Conservation (phyloP, 2,329 filamentous ascomycete genomes). For the Epichloe amarillans region DNA sequence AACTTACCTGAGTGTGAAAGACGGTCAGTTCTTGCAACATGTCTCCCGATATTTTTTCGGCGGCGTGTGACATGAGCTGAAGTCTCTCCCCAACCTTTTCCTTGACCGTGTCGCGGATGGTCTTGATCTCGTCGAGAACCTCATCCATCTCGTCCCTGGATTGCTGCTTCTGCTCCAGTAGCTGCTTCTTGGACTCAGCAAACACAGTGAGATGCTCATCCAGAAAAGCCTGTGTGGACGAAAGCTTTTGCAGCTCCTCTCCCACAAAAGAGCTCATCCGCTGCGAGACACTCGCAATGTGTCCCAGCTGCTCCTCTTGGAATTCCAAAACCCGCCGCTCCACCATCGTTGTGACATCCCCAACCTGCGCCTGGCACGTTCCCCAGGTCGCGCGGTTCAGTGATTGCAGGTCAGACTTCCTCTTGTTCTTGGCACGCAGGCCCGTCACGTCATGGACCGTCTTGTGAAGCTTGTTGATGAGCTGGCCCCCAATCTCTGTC, state of each 20-base stretch:
- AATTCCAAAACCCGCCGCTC: slow-evolving; percentile 65
- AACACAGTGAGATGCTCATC: slow-evolving; percentile 57
- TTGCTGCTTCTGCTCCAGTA: slow-evolving; percentile 52
- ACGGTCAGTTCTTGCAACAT: slow-evolving; percentile 72
- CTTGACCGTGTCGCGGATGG: slow-evolving; percentile 80
- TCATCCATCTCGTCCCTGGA: slow-evolving; percentile 78
- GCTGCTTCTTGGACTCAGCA: slow-evolving; percentile 50
- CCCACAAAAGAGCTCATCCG: slow-evolving; percentile 68
- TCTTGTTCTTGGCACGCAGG: slow-evolving; percentile 72
- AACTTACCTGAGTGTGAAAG: slow-evolving; percentile 57
- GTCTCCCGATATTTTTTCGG: slow-evolving; percentile 76
- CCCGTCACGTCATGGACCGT: slow-evolving; percentile 72
- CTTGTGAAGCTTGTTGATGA: slow-evolving; percentile 64
- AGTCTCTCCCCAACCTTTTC: slow-evolving; percentile 72
- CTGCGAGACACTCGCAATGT: slow-evolving; percentile 53
- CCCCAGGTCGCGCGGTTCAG: slow-evolving; percentile 71
- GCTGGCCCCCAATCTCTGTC: slow-evolving; percentile 55
- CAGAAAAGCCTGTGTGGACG: slow-evolving; percentile 56
- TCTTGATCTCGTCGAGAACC: slow-evolving; percentile 85
- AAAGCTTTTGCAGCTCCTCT: slow-evolving; percentile 59
- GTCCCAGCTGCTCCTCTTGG: slow-evolving; percentile 54
- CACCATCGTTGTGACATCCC: slow-evolving; percentile 62
- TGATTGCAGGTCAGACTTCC: slow-evolving; percentile 71
- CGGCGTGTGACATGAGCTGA: slow-evolving; percentile 67
- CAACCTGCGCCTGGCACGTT: slow-evolving; percentile 60